Evolutionary conservation across 148 eudicot genomes (phyloP), one percentile per base, ranked within the genome.

Genomic region (Diospyros kaki): DNA sequence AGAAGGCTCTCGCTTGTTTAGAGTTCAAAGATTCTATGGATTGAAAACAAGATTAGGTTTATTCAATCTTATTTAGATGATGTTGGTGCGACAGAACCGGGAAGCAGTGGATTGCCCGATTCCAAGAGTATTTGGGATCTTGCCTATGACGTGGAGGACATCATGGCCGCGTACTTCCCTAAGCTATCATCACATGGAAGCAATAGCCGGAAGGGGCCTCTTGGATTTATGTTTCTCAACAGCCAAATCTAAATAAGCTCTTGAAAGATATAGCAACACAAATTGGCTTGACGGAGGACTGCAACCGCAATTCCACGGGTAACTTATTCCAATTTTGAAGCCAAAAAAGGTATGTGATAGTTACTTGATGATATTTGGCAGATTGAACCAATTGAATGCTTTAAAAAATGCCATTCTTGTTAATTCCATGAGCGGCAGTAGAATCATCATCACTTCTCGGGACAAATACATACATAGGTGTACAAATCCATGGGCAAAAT

Each of bases 241-340:
- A 75, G 13, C 71, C 77, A 5, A 55, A n/a, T 1, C 1, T 42
- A 28, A 38, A 9, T 28, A 44, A 66, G 41, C 17, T 75, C 43
- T 18, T 65, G 48, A 53, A 17, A 2, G 77, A 75, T 18, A 66
- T 75, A 65, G 77, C 77, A 43, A 66, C 13, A 43, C 77, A 75
- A 66, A 71, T 75, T 4, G 71, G 77, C 54, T 58, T 75, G 50
- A 48, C 9, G 17, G 43, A 65, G 64, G 44, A 28, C 28, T 28
- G 28, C 28, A 28, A 28, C 28, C 28, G 28, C 28, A 28, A 28
- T 28, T 28, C 28, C 28, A 28, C 0, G 28, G 28, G 28, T 28
- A 28, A 28, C 0, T 28, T 28, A 28, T 28, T 28, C 28, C 28
- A 55, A 65, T 28, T 28, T 28, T 28, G 0, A 28, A 28, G 28